Base-by-base conservation (phyloP, 139 green algal genomes). In the Asterochloris erici region DNA sequence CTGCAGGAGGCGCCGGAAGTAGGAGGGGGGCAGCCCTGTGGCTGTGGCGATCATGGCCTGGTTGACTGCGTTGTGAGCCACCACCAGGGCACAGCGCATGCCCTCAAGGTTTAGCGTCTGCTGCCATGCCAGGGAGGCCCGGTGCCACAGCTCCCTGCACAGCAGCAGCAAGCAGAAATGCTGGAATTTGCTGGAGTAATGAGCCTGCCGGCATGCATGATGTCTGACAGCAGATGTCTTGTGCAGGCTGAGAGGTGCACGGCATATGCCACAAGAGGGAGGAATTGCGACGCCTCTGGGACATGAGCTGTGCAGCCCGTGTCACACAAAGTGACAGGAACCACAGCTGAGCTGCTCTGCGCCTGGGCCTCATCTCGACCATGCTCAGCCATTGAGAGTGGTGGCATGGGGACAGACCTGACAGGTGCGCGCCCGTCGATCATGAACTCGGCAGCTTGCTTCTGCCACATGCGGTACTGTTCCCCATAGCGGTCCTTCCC, bases 41-140 rank as follows among this genome's bases (percentile, higher is more conserved):
- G 95, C 94, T 1, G 89, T 94, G 24, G 79, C 90, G 12, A 98
- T 82, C 62, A 98, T 85, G 4, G 92, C 93, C 86, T 98, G 95
- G 87, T 99, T 99, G 61, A 97, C 93, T 23, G 96, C 95, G 82
- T 99, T 99, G 88, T 99, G 96, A 0, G 96, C 96, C 1, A 99
- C 96, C 24, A 99, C 90, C 74, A 99, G 92, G 16, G 85, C 70
- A 85, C 81, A 88, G 54, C 63, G 24, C 21, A 21, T 62, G 62
- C 79, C 82, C 14, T 21, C 38, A 60, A n/a, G 24, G 19, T 60
- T 69, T 62, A 98, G 87, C 10, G 98, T 88, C 19, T 86, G 66
- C 68, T 92, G 89, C 96, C 96, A 98, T 2, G 93, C 97, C n/a
- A 96, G 78, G 0, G 90, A 95, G 14, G 90, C 96, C 38, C 96